These are phyloP conservation scores for Podaxis pistillaris DNA, from an alignment of 768 basidiomycete species.

Conservation along the genomic window DNA sequence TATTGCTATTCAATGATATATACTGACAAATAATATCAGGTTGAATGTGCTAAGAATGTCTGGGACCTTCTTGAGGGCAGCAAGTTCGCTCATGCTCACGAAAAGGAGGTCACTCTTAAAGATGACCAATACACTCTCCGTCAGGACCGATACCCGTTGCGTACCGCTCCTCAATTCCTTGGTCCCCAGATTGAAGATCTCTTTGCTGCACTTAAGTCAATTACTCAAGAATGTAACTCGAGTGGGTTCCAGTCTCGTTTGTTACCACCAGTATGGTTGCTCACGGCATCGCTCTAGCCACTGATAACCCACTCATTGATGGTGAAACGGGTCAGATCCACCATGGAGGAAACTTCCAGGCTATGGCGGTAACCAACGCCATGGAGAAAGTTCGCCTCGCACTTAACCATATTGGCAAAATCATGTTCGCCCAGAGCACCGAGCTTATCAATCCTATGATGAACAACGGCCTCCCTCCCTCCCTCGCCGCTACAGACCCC, in stretches of 20 bases:
- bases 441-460: conserved; percentile 79
- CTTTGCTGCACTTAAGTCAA: conserved; percentile 51
- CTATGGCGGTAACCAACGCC: conserved; percentile 71
- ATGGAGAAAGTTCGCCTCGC: conserved; percentile 87
- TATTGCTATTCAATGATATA: background rate
- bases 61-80: conserved; percentile 60
- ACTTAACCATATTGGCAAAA: conserved; percentile 67
- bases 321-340: conserved; percentile 62
- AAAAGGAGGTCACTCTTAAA: conserved; percentile 62
- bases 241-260: conserved; percentile 44
- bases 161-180: conserved; percentile 74
- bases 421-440: conserved; percentile 67
- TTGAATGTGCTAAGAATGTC: conserved; percentile 67
- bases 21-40: conserved; percentile 26
- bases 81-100: conserved; percentile 55
- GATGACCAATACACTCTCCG: conserved; percentile 68
- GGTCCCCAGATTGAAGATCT: conserved; percentile 81
- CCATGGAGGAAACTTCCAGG: conserved; percentile 88
- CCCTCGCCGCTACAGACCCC: conserved; percentile 70
- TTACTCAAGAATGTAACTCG: conserved; percentile 76
- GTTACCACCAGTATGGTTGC: background rate
- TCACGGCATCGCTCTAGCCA: conserved; percentile 43
- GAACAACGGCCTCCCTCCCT: conserved; percentile 79
- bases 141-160: conserved; percentile 72
- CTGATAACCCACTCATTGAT: conserved; percentile 81